Evolutionary conservation across 83 land plant species (phyloP), one percentile per base, ranked within the genome.

Genomic region (Picea abies): DNA sequence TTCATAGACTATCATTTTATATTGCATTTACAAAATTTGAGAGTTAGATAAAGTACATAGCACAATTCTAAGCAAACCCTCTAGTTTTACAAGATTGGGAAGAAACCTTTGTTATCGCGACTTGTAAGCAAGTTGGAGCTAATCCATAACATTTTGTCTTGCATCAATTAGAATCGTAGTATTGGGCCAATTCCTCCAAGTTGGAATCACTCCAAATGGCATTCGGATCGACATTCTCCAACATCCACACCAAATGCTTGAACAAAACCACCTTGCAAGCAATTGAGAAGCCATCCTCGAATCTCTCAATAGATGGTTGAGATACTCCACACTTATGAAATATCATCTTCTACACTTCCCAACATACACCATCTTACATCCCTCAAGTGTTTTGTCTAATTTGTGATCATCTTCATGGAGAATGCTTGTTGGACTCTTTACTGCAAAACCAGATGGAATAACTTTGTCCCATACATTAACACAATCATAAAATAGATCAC

Each of bases 231-330:
- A 60, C 84, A 58, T 89, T 87, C 63, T 89, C 86, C 47, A 91
- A 80, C 93, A 89, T 91, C 93, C 93, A 91, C 58, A 91, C 63
- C 2, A 91, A 82, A 70, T 91, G 93, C 64, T 91, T 91, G 78
- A 91, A 91, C 26, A 91, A 58, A 62, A 91, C 93, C 2, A 91
- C 91, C 79, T 91, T 91, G 49, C 93, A 91, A 5, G 88, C 82
- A 11, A 92, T n/a, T n/a, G n/a, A n/a, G n/a, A 89, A 72, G 17
- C 80, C 82, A 1, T 72, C 76, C 80, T 62, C 37, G 9, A 79
- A 75, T 52, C 80, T 87, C 1, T 91, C 65, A 89, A 15, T 3
- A 91, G 93, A 60, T 91, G 91, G 65, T 73, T 82, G 26, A 91
- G 67, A 66, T 86, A 86, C 78, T 87, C 84, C 22, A 88, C 52